A percentile compares a stretch with the other conserved stretches of the same genome.
These are phyloP conservation scores for Isoetes engelmannii DNA, from an alignment of 83 land plant species.

Conservation along the genomic window DNA sequence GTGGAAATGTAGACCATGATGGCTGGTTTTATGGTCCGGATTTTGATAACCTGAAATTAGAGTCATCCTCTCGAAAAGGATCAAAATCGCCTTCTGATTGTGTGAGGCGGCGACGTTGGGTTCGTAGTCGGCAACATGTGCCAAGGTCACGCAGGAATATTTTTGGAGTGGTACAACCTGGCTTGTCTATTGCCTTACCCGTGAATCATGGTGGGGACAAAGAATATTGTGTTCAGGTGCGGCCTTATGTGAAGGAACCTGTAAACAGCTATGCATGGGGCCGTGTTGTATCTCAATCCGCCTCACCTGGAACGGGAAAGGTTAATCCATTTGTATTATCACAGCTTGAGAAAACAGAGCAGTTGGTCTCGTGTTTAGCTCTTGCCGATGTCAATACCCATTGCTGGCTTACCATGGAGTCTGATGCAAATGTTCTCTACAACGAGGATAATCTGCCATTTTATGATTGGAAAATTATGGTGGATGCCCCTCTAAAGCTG, in stretches of 20 bases:
- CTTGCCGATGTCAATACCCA: conserved; percentile 4
- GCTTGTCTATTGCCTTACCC: conserved; percentile 52
- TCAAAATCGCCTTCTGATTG: conserved; percentile 53
- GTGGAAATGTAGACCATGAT: conserved; percentile 56
- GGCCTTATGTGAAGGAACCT: conserved; percentile 45
- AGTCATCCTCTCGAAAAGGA: conserved; percentile 43
- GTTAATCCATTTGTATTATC: conserved; percentile 40
- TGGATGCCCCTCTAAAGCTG: conserved; percentile 75
- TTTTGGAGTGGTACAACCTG: conserved; percentile 50
- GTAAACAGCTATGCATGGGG: conserved; percentile 57
- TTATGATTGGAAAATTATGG: conserved; percentile 81
- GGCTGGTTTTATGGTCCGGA: conserved; percentile 88
- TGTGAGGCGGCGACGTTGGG: conserved; percentile 70
- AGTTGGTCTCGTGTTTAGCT: conserved; percentile 41
- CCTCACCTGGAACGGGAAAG: conserved; percentile 20
- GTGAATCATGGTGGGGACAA: conserved; percentile 37
- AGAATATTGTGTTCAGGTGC: conserved; percentile 71
- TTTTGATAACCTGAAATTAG: conserved; percentile 55
- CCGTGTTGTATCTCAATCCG: conserved; percentile 25
- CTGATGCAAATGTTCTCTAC: conserved; percentile 76
- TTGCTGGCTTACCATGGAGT: conserved; percentile 71
- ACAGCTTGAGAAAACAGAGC: conserved; percentile 77
- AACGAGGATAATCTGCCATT: conserved; percentile 68
- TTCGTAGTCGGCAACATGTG: conserved; percentile 48
- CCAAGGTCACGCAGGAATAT: conserved; percentile 34